Base-by-base conservation (phyloP, 2,329 filamentous ascomycete genomes). In the Microsporum ferrugineum region DNA sequence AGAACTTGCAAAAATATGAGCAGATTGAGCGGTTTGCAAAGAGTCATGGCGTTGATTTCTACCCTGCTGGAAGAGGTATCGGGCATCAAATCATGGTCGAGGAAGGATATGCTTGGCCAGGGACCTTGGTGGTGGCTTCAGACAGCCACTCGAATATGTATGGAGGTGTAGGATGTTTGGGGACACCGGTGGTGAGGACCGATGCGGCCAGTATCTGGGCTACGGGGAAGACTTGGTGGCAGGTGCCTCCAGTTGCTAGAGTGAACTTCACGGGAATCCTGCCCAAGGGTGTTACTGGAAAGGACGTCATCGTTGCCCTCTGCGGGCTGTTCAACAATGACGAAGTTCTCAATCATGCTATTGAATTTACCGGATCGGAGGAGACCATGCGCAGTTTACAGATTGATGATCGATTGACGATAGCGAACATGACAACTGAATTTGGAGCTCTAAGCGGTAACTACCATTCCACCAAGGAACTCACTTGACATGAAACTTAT, bases 271-370 rank as follows among this genome's bases (percentile, higher is more conserved):
- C 82, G 0, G 91, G 91, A 5, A 74, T 83, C 0, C 77, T 96
- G 5, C 91, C 89, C 0, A 76, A 78, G 0, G 91, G 91, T 8
- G 91, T 96, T 0, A 90, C 88, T 0, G 92, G 91, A 34, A 97
- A 99, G 74, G 94, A 97, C 72, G 88, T 96, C 10, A 97, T 97
- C 66, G 83, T 96, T 31, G 89, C 90, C 0, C 80, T 97, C 0
- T 95, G 89, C 67, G 89, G 88, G 0, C 76, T 96, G 0, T 95
- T 97, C 78, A 88, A 88, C 74, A 84, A 88, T 60, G 87, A 90
- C 66, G 89, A 96, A 51, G 92, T 96, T 0, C 80, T 96, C 12
- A 97, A 97, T 75, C 90, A 96, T 70, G 85, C 85, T 3, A 86
- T 97, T 63, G 92, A 97, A 70, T 96, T 96, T 69, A 85, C 84